These are phyloP conservation scores for Clavispora santaluciae DNA, from an alignment of 805 yeast genomes.

Conservation along the genomic window DNA sequence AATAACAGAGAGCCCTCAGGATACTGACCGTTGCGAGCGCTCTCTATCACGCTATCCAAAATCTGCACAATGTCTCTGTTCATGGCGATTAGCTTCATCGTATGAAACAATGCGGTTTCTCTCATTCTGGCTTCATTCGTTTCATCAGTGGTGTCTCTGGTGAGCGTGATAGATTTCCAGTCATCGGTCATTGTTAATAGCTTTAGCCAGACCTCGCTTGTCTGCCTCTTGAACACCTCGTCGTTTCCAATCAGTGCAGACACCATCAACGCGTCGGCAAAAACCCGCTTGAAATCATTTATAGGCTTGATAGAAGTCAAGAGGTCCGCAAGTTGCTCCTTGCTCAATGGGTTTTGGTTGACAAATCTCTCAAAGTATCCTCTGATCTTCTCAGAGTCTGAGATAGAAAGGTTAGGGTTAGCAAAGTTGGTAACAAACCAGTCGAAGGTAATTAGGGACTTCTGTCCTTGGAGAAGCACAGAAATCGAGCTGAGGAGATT, in stretches of 20 bases:
- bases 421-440: slow-evolving; percentile 18
- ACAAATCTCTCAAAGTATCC: slow-evolving; percentile 27
- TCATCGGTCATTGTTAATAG: slow-evolving; percentile 47
- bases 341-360: slow-evolving; percentile 33
- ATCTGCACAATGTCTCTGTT: slow-evolving; percentile 11
- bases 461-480: slow-evolving; percentile 21
- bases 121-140: slow-evolving; percentile 34
- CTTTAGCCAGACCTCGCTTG: slow-evolving; percentile 51
- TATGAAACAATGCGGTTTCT: slow-evolving; percentile 42
- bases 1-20: neutral
- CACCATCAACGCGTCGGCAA: slow-evolving; percentile 46
- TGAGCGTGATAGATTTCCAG: slow-evolving; percentile 40
- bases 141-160: slow-evolving; percentile 39
- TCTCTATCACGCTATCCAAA: slow-evolving; percentile 10
- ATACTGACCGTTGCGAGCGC: neutral
- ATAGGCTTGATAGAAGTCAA: slow-evolving; percentile 42
- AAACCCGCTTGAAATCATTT: slow-evolving; percentile 16
- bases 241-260: slow-evolving; percentile 37
- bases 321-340: slow-evolving; percentile 47
- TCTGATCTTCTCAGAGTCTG: slow-evolving; percentile 16
- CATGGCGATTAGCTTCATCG: slow-evolving; percentile 21
- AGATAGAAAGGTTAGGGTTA: slow-evolving; percentile 7
- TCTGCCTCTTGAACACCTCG: slow-evolving; percentile 15
- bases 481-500: slow-evolving; percentile 20
- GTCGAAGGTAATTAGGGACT: slow-evolving; percentile 22